Evolutionary conservation across 2,329 filamentous ascomycete species (phyloP).

Genomic region (Aspergillus uvarum): DNA sequence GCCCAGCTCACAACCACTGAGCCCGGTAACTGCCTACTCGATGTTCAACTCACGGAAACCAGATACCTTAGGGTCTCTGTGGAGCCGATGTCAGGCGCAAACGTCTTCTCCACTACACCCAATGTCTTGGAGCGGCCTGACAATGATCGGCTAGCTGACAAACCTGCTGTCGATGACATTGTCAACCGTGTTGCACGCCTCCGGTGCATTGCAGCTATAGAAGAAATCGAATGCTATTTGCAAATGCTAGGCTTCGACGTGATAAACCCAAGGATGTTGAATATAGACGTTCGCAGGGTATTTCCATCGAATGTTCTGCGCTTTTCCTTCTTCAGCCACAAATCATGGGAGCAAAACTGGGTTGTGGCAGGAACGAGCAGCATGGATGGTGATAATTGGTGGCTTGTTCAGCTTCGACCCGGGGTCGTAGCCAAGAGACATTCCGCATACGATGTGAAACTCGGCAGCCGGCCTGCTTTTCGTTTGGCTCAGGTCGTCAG

Average conservation of each 20-base stretch:
- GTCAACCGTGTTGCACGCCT: conserved; percentile 39
- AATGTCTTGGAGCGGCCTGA: conserved; percentile 60
- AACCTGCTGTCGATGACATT: conserved; percentile 46
- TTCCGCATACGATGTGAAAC: conserved; percentile 11
- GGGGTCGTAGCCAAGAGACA: conserved; percentile 15
- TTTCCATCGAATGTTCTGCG: conserved; percentile 65
- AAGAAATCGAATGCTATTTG: conserved; percentile 40
- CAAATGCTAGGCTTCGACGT: conserved; percentile 40
- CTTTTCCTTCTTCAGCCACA: conserved; percentile 67
- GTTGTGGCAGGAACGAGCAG: conserved; percentile 69
- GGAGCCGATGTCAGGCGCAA: conserved; percentile 75
- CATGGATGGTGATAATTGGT: conserved; percentile 75
- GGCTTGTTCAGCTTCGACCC: conserved; percentile 55
- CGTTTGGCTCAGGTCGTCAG: conserved; percentile 33
- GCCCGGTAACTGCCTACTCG: conserved; percentile 66
- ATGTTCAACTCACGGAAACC: conserved; percentile 67
- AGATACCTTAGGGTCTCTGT: conserved; percentile 64
- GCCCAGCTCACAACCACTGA: conserved; percentile 60
- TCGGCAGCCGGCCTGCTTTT: conserved; percentile 17
- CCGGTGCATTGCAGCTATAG: conserved; percentile 40
- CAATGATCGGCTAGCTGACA: conserved; percentile 59
- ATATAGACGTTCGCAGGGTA: conserved; percentile 54
- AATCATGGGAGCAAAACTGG: conserved; percentile 72
- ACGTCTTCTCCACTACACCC: conserved; percentile 67
- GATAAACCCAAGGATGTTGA: conserved; percentile 37